phyloP scores from a whole-genome alignment of 345 rosid species.

The Dipteronia dyeriana region DNA sequence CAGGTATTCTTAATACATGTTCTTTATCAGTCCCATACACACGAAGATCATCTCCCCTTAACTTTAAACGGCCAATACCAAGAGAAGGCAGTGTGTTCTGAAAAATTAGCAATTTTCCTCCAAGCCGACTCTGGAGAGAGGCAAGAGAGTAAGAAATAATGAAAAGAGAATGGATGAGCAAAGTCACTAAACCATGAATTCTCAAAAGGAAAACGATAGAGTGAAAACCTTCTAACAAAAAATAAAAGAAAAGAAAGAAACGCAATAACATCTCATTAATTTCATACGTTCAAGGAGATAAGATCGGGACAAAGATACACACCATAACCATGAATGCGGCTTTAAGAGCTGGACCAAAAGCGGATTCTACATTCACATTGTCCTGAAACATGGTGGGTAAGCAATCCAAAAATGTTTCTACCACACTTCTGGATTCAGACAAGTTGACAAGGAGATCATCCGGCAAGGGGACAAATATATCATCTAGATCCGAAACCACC shows the following conservation, averaged over 20 bases:
- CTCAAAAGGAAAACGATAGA: neutral
- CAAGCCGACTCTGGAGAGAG: slow-evolving; percentile 76
- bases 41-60: slow-evolving; percentile 96
- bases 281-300: slow-evolving; percentile 16
- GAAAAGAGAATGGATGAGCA: slow-evolving; percentile 17
- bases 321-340: slow-evolving; percentile 98
- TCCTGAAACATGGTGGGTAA: slow-evolving; percentile 94
- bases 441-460: slow-evolving; percentile 99
- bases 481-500: slow-evolving; percentile 98
- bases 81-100: slow-evolving; percentile 94
- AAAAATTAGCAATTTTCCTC: slow-evolving; percentile 89
- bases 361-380: slow-evolving; percentile 88
- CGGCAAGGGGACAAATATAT: slow-evolving; percentile 85
- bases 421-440: slow-evolving; percentile 93
- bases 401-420: slow-evolving; percentile 88
- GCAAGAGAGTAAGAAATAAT: neutral
- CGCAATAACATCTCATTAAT: neutral
- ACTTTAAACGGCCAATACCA: slow-evolving; percentile 89
- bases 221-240: neutral
- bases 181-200: slow-evolving; percentile 5
- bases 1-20: slow-evolving; percentile 73
- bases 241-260: slow-evolving; percentile 3
- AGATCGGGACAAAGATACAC: slow-evolving; percentile 28
- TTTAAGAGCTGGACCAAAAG: slow-evolving; percentile 96
- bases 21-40: slow-evolving; percentile 97